A percentile compares a stretch with the other conserved stretches of the same genome.
Evolutionary conservation across 129 eudicot genomes (phyloP).

Genomic region (Flaveria brownii): DNA sequence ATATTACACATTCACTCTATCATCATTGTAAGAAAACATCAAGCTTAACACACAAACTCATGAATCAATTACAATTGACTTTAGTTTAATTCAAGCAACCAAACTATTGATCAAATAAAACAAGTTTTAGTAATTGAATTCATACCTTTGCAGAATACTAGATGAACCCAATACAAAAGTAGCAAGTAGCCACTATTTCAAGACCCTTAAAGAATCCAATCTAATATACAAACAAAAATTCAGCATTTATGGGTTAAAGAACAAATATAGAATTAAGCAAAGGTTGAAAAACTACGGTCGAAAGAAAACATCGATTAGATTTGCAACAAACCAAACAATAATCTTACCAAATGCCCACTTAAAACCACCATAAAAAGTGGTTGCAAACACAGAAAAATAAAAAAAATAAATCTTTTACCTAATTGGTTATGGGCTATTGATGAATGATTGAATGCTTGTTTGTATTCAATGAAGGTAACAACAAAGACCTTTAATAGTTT

Average conservation of each 20-base stretch:
- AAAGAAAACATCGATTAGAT: conserved; percentile 1
- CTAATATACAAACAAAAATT: conserved; percentile 24
- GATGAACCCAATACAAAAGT: conserved; percentile 3
- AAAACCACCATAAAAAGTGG: neutral
- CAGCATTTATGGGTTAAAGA: conserved; percentile 9
- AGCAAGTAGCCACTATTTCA: conserved; percentile 9
- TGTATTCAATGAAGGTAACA: conserved; percentile 11
- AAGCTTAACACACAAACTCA: neutral
- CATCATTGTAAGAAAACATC: neutral
- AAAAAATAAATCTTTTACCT: neutral
- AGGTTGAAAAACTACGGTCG: neutral
- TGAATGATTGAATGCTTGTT: neutral
- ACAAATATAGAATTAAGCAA: neutral
- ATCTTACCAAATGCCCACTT: neutral
- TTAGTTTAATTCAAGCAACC: neutral
- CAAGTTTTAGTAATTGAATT: neutral
- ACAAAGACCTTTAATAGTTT: too few relatives aligned
- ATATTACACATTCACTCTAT: neutral
- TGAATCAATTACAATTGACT: neutral
- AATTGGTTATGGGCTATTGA: neutral
- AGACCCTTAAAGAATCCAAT: neutral
- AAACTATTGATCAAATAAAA: neutral
- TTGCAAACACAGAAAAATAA: neutral
- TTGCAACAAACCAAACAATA: neutral
- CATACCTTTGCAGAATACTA: conserved; percentile 21